A percentile compares a stretch with the other conserved stretches of the same genome.
These are phyloP conservation scores for Leptographium procerum DNA, from an alignment of 2,329 filamentous ascomycete genomes.

Conservation along the genomic window DNA sequence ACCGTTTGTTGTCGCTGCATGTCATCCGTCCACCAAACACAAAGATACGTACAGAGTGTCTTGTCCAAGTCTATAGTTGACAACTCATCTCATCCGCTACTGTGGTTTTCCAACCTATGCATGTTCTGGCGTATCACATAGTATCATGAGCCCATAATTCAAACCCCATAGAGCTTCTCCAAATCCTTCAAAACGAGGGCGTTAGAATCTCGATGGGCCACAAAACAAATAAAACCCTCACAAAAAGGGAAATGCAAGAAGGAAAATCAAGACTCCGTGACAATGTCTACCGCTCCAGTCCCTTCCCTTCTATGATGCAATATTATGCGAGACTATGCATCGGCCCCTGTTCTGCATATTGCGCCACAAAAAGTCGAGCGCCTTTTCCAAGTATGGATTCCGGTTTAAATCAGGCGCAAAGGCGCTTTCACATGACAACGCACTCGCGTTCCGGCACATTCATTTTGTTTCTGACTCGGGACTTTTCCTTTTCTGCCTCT, in stretches of 20 bases:
- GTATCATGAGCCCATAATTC: background rate
- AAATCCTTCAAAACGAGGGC: background rate
- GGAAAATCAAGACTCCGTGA: background rate
- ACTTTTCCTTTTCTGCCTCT: constrained; percentile 15
- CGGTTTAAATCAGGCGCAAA: background rate
- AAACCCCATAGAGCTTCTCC: background rate
- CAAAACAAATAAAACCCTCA: background rate
- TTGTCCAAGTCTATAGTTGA: background rate
- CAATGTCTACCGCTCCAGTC: background rate
- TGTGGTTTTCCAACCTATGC: background rate
- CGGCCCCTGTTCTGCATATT: background rate
- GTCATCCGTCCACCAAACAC: background rate
- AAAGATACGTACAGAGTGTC: background rate
- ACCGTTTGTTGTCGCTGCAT: background rate
- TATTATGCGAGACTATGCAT: background rate
- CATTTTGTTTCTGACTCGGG: constrained; percentile 9
- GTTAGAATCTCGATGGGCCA: background rate
- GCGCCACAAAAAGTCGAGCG: background rate
- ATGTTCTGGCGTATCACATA: background rate
- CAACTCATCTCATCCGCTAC: no score
- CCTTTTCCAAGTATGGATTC: background rate
- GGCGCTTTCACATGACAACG: constrained; percentile 17
- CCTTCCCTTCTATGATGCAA: background rate
- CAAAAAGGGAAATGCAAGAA: background rate
- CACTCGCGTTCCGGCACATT: constrained; percentile 21